Evolutionary conservation across 2,329 filamentous ascomycete genomes (phyloP).

Genomic region (Rhinocladiella similis): DNA sequence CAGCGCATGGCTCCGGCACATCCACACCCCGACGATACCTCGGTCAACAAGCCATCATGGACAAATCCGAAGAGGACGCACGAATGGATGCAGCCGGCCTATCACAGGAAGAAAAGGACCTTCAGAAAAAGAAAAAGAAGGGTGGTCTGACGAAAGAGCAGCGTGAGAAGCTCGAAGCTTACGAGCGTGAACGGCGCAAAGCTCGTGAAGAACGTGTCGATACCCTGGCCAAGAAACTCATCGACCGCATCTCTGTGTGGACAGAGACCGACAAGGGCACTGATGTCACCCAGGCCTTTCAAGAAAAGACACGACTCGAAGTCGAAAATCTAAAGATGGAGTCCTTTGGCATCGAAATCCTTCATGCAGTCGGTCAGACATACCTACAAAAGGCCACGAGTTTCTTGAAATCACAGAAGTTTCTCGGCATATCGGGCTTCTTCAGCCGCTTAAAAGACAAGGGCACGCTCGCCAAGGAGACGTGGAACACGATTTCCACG

Average conservation of each 20-base stretch:
- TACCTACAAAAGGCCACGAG: slow-evolving; percentile 86
- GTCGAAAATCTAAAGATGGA: slow-evolving; percentile 99
- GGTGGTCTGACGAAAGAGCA: slow-evolving; percentile 85
- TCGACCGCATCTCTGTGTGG: slow-evolving; percentile 90
- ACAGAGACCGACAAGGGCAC: slow-evolving; percentile 90
- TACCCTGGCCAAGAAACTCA: slow-evolving; percentile 77
- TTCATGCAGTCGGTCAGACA: slow-evolving; percentile 89
- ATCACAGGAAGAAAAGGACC: slow-evolving; percentile 71
- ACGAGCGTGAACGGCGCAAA: slow-evolving; percentile 79
- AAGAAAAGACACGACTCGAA: slow-evolving; percentile 90
- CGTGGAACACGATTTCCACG: slow-evolving; percentile 95
- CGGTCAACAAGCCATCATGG: slow-evolving; percentile 82
- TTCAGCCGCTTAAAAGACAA: slow-evolving; percentile 94
- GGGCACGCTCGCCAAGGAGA: slow-evolving; percentile 94
- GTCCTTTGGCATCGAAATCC: slow-evolving; percentile 92
- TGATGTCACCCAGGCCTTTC: slow-evolving; percentile 85
- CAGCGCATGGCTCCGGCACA: slow-evolving; percentile 38
- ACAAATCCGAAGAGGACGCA: slow-evolving; percentile 77
- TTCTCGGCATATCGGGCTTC: slow-evolving; percentile 93
- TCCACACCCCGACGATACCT: slow-evolving; percentile 57
- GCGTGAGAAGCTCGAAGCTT: slow-evolving; percentile 83
- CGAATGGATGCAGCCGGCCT: slow-evolving; percentile 64
- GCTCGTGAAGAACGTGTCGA: slow-evolving; percentile 88
- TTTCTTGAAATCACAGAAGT: slow-evolving; percentile 92
- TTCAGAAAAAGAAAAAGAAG: slow-evolving; percentile 86